Percentiles rank a stretch among this genome's conserved stretches.
Evolutionary conservation across 352 stramenopile species (phyloP).

Genomic region (Phytophthora hybrid): DNA sequence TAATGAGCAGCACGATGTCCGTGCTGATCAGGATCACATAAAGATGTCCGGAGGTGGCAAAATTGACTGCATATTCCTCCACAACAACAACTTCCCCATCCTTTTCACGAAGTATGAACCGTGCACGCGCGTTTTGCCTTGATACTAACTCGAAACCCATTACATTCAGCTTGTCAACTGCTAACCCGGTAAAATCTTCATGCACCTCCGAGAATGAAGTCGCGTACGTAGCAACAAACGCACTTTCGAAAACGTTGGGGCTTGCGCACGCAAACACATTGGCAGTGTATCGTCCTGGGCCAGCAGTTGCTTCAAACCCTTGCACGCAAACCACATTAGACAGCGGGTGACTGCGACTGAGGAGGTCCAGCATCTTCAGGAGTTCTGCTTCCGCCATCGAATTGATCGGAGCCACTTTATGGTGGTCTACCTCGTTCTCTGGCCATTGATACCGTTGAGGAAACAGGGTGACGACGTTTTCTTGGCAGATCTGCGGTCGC

Average conservation of each 20-base stretch:
- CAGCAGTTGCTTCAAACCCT: constrained; percentile 48
- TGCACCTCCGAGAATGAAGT: constrained; percentile 46
- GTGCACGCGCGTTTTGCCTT: constrained; percentile 50
- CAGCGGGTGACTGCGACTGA: constrained; percentile 56
- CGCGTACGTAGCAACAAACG: constrained; percentile 51
- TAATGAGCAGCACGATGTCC: constrained; percentile 49
- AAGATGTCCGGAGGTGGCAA: constrained; percentile 61
- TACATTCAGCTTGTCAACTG: constrained; percentile 54
- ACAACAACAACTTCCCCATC: constrained; percentile 29
- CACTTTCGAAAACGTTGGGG: constrained; percentile 50
- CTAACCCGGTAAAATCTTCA: constrained; percentile 49
- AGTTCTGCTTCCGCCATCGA: constrained; percentile 64
- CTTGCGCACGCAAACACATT: constrained; percentile 54
- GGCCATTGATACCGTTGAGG: constrained; percentile 48
- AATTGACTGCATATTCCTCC: constrained; percentile 52
- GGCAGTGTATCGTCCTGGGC: constrained; percentile 31
- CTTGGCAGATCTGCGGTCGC: constrained; percentile 61
- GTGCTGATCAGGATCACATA: constrained; percentile 54
- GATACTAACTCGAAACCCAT: constrained; percentile 64
- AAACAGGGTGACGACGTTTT: constrained; percentile 64
- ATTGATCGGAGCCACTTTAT: constrained; percentile 45
- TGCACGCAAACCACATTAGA: constrained; percentile 49
- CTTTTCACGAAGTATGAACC: constrained; percentile 40
- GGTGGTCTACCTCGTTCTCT: constrained; percentile 29
- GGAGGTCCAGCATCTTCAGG: constrained; percentile 52